Evolutionary conservation across 2,329 filamentous ascomycete species (phyloP).

Genomic region (Penicillium oxalicum): DNA sequence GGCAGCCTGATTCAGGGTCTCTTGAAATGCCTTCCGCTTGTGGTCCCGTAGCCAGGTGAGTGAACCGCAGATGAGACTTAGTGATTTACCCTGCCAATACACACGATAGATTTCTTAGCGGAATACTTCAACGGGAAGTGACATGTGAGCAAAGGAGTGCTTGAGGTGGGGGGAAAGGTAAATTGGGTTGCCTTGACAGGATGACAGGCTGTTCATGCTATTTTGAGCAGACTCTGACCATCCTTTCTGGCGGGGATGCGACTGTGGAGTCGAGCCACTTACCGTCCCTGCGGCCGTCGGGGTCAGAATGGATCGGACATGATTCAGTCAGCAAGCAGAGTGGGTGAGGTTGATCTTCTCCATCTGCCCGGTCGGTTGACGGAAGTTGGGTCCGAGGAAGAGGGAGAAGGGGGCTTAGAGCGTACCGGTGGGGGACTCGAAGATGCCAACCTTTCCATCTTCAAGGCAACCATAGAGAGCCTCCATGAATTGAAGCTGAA

Average conservation of each 20-base stretch:
- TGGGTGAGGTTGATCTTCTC: background rate
- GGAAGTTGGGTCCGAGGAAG: background rate
- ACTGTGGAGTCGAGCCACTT: constrained; percentile 22
- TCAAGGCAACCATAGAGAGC: constrained; percentile 74
- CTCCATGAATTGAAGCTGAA: constrained; percentile 83
- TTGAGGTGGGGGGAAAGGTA: too few species aligned
- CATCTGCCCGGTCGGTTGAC: too few species aligned
- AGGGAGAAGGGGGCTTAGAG: constrained; percentile 23
- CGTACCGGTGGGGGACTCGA: constrained; percentile 86
- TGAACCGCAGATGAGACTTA: constrained; percentile 83
- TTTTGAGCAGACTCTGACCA: too few species aligned
- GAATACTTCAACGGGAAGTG: too few species aligned
- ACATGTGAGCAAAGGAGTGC: too few species aligned
- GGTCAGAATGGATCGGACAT: constrained; percentile 11
- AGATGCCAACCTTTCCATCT: constrained; percentile 73
- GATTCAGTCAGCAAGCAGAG: background rate
- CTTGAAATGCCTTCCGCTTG: constrained; percentile 58
- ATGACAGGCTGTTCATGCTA: constrained; percentile 1
- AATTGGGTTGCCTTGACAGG: background rate
- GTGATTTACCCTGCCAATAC: constrained; percentile 65
- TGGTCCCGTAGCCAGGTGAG: constrained; percentile 86
- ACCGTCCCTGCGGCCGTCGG: constrained; percentile 35
- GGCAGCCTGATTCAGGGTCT: constrained; percentile 44
- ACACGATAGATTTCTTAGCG: constrained; percentile 1
- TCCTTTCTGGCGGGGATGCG: background rate